Evolutionary conservation across 495 filamentous ascomycete species (phyloP), one percentile per base, ranked within the genome.

Genomic region (Choiromyces venosus): DNA sequence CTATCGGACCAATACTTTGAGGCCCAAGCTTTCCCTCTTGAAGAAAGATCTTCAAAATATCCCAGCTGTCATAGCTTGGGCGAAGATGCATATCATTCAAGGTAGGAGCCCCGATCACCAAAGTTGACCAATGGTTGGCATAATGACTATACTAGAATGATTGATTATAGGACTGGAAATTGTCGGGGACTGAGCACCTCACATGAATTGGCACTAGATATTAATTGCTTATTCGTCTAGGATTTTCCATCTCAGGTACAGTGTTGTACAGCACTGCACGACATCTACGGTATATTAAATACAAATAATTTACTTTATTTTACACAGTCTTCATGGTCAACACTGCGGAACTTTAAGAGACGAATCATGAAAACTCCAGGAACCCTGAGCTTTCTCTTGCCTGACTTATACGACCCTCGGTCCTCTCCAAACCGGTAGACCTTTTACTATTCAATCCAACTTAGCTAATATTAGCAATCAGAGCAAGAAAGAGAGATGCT

Each of bases 11-110:
- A n/a, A n/a, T n/a, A n/a, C n/a, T n/a, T n/a, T n/a, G n/a, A n/a
- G n/a, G n/a, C n/a, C n/a, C n/a, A n/a, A n/a, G n/a, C n/a, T n/a
- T 29, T 29, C 7, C n/a, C 8, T 1, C 8, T 25, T 12, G n/a
- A 52, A 52, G 46, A 52, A 52, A 52, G 46, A 52, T n/a, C 46
- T 25, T 52, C n/a, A n/a, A n/a, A n/a, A n/a, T n/a, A n/a, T n/a
- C n/a, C 21, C 1, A 7, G 2, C 25, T 52, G 16, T 9, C 6
- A 21, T 10, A 44, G 3, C 4, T 19, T 44, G 16, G 16, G 42
- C 18, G 16, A 21, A 4, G 42, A 44, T 44, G n/a, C 42, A 0
- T 44, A 19, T 5, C 42, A 44, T 5, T 44, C 16, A 21, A 5
- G n/a, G n/a, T n/a, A n/a, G n/a, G 16, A 44, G 4, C 19, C n/a